Conservation (phyloP, 257 asterid species). For the Solanum habrochaites region DNA sequence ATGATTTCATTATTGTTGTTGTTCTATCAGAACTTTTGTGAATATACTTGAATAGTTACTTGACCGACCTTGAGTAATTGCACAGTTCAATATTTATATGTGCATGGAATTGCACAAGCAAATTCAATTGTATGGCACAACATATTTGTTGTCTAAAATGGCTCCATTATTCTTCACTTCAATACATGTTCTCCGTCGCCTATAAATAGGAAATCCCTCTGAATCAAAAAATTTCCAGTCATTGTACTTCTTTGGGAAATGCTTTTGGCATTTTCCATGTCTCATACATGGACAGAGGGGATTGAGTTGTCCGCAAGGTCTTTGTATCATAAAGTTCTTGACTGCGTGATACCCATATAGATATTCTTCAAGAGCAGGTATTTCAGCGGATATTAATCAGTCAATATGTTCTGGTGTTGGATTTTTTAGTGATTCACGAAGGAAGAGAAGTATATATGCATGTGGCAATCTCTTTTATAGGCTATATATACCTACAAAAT, state of each 20-base stretch:
- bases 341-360: not conserved
- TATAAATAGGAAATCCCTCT: not conserved
- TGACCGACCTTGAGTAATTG: not conserved
- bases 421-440: not conserved
- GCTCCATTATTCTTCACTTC: not conserved
- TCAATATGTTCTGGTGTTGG: not conserved
- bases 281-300: not conserved
- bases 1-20: not conserved
- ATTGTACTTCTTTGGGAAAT: not conserved
- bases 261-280: not conserved
- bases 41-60: too few relatives aligned
- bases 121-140: not conserved
- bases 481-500: not conserved
- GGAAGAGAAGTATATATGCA: not conserved
- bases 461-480: not conserved
- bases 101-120: not conserved
- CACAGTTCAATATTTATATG: not conserved
- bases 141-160: not conserved
- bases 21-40: not conserved
- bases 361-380: not conserved
- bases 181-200: not conserved
- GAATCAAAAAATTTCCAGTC: not conserved
- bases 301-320: not conserved
- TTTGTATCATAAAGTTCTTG: not conserved
- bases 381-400: not conserved